Base-by-base conservation (phyloP, 2,329 filamentous ascomycete species). In the Torrubiellomyces zombiae region DNA sequence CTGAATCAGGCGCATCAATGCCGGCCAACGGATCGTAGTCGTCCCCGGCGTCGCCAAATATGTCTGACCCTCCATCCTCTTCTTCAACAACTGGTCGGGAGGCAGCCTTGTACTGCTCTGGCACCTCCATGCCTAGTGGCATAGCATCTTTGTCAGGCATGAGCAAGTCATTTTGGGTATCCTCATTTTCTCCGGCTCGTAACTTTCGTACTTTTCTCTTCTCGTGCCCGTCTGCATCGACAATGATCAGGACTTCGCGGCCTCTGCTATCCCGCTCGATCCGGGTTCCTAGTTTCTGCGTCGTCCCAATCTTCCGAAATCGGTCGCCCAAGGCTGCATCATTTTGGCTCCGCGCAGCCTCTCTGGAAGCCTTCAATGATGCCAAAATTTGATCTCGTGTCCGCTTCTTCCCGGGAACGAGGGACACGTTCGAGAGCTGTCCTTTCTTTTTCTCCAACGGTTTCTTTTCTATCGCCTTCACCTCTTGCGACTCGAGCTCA, bases 21-120 rank as follows among this genome's bases (percentile, higher is more conserved):
- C 58, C 72, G 3, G 69, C 72, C 20, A 78, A 46, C 2, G 73
- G 73, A 40, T 78, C 61, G 40, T 78, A 78, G 38, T 77, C 72
- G 28, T 71, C 69, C 3, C 64, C 72, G 1, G 57, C 69, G 26
- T 65, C 69, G 19, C 68, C 71, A 34, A 78, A 78, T 6, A 78
- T 78, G 36, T 75, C 58, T 14, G 68, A 45, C 26, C 76, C 60
- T 28, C 67, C 56, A 18, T 67, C 56, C 12, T 67, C 58, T 33
- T 59, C 50, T 30, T 64, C 52, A 1, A 7, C 18, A 5, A 13
- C 16, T 7, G 60, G 46, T 6, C 50, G 47, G 18, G 57, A 55
- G 21, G 58, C 48, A 28, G 60, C 61, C 25, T 44, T 49, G 38
- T 66, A 69, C 18, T 61, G 54, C 25, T 73, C 67, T 2, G 72